Conservation (phyloP, 192 early-diverging fungal species). For the Chytriomyces hyalinus region DNA sequence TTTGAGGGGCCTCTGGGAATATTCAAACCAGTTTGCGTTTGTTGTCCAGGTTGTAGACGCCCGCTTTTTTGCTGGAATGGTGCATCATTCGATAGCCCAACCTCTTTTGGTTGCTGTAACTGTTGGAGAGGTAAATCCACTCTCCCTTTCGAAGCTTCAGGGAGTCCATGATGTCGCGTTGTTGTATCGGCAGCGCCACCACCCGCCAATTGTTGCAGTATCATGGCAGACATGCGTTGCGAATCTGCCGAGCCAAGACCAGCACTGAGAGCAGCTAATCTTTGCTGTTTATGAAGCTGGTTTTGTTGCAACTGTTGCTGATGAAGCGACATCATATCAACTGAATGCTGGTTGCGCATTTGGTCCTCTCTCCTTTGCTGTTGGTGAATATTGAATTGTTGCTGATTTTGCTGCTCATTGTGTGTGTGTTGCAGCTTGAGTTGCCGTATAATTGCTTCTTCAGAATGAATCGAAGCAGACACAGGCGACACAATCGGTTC, state of each 20-base stretch:
- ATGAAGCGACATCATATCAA: not conserved
- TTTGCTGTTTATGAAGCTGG: not conserved
- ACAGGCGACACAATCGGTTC: not conserved
- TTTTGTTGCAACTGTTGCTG: conserved; percentile 5
- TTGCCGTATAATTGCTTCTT: conserved; percentile 20
- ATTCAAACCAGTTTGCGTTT: not conserved
- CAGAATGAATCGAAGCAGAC: not conserved
- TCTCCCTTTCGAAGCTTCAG: too few relatives aligned
- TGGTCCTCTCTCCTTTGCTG: not conserved
- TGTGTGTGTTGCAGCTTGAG: conserved; percentile 14
- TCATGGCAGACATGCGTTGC: conserved; percentile 14
- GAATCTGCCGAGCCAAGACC: not conserved
- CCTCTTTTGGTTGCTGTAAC: not conserved
- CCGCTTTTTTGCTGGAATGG: not conserved
- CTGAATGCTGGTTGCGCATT: not conserved
- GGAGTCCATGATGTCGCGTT: too few relatives aligned
- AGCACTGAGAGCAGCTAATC: not conserved
- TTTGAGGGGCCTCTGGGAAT: not conserved
- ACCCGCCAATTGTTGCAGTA: conserved; percentile 19
- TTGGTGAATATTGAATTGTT: conserved; percentile 15
- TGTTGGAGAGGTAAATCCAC: not conserved
- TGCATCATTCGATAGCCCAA: not conserved
- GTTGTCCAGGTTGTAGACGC: conserved; percentile 5
- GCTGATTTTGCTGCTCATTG: not conserved
- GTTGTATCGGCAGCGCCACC: not conserved